Evolutionary conservation across 23 red algal genomes (phyloP).

Genomic region (Gracilaria caudata): DNA sequence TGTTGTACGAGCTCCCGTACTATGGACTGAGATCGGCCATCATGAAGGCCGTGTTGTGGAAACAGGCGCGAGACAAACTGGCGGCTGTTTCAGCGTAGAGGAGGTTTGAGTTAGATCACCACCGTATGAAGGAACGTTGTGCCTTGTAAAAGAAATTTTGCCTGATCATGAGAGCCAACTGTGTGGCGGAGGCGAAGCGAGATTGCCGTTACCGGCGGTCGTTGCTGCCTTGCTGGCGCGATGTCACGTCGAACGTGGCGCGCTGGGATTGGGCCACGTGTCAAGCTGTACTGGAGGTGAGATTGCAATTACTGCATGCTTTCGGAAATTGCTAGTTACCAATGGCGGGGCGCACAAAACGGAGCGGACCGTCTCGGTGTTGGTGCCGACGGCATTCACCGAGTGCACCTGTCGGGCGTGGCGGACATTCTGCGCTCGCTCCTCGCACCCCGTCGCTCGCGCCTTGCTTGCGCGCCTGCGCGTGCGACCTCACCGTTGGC

Average conservation of each 20-base stretch:
- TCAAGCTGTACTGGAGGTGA: no score
- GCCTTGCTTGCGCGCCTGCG: neutral
- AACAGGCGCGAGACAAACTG: slow-evolving; percentile 32
- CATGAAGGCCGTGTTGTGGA: slow-evolving; percentile 90
- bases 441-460: neutral
- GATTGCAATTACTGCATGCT: no score
- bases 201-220: neutral
- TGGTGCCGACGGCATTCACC: neutral
- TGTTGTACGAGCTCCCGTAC: slow-evolving; percentile 91
- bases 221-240: no score
- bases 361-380: neutral
- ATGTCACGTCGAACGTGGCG: neutral
- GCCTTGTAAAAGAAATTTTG: no score
- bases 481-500: neutral
- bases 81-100: slow-evolving; percentile 17
- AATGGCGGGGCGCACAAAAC: neutral
- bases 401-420: neutral
- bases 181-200: neutral
- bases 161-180: no score
- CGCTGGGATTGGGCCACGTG: neutral
- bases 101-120: neutral
- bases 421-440: neutral
- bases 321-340: neutral
- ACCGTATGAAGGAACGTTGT: neutral
- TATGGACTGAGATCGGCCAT: slow-evolving; percentile 85